phyloP scores from a whole-genome alignment of 1,284 basidiomycete genomes.

The Inonotus hispidus region DNA sequence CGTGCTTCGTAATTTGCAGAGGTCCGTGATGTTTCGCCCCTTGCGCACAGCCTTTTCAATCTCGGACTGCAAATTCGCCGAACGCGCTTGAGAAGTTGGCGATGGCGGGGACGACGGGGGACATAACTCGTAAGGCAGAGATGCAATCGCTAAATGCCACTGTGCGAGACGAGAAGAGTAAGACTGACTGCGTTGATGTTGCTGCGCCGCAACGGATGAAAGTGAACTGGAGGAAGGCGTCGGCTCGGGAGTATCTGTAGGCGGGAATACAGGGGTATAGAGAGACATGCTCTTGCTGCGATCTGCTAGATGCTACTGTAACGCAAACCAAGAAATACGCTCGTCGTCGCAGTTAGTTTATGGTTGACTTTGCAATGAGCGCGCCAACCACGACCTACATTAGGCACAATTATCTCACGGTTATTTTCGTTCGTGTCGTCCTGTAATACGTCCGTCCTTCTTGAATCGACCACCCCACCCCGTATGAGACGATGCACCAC shows the following conservation, averaged over 20 bases:
- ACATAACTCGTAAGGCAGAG: conserved; percentile 20
- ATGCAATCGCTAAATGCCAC: conserved; percentile 19
- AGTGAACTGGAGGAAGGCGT: conserved; percentile 6
- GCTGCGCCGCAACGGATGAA: background rate
- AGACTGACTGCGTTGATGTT: conserved; percentile 2
- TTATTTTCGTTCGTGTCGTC: too few relatives aligned
- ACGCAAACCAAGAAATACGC: background rate
- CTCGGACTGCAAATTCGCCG: conserved; percentile 13
- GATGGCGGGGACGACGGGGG: conserved; percentile 19
- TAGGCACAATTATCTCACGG: too few relatives aligned
- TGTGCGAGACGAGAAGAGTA: conserved; percentile 20
- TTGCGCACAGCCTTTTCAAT: conserved; percentile 18
- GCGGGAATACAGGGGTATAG: conserved; percentile 22
- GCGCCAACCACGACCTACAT: too few relatives aligned
- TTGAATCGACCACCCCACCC: too few relatives aligned
- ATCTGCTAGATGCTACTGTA: background rate
- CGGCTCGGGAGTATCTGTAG: conserved; percentile 1
- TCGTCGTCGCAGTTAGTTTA: background rate
- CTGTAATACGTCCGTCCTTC: too few relatives aligned
- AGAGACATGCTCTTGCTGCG: conserved; percentile 12
- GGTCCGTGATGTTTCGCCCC: conserved; percentile 14
- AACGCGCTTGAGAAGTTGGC: conserved; percentile 13
- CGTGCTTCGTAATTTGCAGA: conserved; percentile 15
- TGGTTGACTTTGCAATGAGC: too few relatives aligned
- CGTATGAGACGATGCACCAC: too few relatives aligned